Conservation (phyloP, 208 protist species). For the Tritrichomonas foetus region DNA sequence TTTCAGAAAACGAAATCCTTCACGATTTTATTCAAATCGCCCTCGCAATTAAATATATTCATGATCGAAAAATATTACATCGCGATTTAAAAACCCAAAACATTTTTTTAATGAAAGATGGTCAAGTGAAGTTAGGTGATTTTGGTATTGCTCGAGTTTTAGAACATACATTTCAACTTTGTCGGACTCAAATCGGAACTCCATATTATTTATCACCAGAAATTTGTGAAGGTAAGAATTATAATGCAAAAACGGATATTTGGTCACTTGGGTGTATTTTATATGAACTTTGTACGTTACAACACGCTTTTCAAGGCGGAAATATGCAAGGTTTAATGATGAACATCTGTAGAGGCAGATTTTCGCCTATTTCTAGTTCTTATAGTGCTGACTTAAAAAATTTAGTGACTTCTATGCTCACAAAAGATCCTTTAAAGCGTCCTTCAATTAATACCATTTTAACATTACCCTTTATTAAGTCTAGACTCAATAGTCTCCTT, state of each 20-base stretch:
- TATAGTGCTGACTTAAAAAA: not conserved
- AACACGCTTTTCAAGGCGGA: constrained; percentile 34
- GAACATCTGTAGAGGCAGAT: not conserved
- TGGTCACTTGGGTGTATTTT: constrained; percentile 30
- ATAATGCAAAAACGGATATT: constrained; percentile 28
- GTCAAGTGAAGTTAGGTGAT: constrained; percentile 63
- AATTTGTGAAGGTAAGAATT: constrained; percentile 4
- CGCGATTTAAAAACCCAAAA: constrained; percentile 78
- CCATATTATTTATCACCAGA: constrained; percentile 41
- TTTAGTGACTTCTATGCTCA: not conserved
- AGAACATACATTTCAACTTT: constrained; percentile 29
- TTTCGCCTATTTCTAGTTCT: not conserved
- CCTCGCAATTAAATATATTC: constrained; percentile 40
- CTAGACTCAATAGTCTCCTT: not conserved
- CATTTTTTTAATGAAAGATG: constrained; percentile 58
- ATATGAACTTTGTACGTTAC: constrained; percentile 25
- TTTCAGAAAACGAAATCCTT: constrained; percentile 32
- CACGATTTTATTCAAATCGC: not conserved
- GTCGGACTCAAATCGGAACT: constrained; percentile 2
- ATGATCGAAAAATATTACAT: constrained; percentile 39
- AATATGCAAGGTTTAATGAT: not conserved
- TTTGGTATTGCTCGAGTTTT: constrained; percentile 62
- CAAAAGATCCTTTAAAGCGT: not conserved
- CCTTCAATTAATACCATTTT: not conserved
- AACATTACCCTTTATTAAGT: not conserved